Conservation (phyloP, 106 monocot species). For the Phalaenopsis aphrodite region DNA sequence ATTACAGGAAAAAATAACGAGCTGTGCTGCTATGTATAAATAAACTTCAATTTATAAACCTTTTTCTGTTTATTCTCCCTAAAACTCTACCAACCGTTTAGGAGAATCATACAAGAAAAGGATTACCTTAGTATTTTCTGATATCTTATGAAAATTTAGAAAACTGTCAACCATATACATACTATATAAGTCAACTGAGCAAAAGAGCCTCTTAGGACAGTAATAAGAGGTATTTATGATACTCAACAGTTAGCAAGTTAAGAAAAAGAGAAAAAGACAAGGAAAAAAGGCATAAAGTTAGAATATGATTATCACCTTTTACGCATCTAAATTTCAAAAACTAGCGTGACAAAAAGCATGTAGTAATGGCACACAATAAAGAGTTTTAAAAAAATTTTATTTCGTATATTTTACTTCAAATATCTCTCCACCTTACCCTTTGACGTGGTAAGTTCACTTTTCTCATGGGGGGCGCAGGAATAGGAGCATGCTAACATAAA, state of each 20-base stretch:
- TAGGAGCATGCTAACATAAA: neutral
- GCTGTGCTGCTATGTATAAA: neutral
- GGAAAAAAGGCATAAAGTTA: too few species aligned
- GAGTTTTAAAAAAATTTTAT: neutral
- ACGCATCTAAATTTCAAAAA: too few species aligned
- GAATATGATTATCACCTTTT: too few species aligned
- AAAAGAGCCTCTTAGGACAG: neutral
- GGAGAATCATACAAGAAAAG: neutral
- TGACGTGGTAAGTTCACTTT: neutral
- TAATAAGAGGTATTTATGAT: too few species aligned
- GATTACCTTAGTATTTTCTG: neutral
- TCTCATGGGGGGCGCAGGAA: neutral
- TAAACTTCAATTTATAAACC: neutral
- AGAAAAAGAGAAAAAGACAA: too few species aligned
- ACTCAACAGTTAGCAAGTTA: too few species aligned
- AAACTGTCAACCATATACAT: neutral
- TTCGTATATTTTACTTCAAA: neutral
- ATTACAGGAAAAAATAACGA: neutral
- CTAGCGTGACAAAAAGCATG: too few species aligned
- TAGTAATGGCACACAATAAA: neutral
- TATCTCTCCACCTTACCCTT: neutral
- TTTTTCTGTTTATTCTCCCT: neutral
- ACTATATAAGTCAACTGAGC: neutral
- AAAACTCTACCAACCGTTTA: neutral
- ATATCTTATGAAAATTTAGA: neutral